Base-by-base conservation (phyloP, 1,284 basidiomycete genomes). In the Naganishia cerealis region DNA sequence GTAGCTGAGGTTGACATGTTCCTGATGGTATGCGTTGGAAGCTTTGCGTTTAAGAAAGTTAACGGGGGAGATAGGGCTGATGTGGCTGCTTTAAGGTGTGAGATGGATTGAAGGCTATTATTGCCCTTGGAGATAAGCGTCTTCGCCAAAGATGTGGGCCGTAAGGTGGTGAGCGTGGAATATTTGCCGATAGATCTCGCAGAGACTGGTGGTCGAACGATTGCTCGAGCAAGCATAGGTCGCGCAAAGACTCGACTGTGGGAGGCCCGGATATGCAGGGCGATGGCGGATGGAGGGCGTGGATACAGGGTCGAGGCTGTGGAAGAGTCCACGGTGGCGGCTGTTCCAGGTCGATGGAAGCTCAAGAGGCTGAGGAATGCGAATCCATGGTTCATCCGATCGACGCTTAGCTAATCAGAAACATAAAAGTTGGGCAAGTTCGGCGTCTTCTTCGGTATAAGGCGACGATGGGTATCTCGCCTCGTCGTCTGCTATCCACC, bases 171-270 rank as follows among this genome's bases (percentile, higher is more conserved):
- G 26, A 54, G 36, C 50, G 61, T 29, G 21, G 61, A 21, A 3
- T n/a, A 18, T 33, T 63, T 63, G 50, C 16, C 29, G 38, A 54
- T n/a, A 24, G 61, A 63, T 63, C 59, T 63, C 59, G 50, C 61
- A 29, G 53, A 54, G 61, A 63, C 61, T 39, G 61, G 48, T 54
- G 61, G 29, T 10, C 61, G 61, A 15, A 7, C 13, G 9, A 63
- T 54, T 18, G 61, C 50, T 63, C 61, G 61, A 40, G 50, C 61
- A 55, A 63, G 61, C 61, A 63, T 63, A 63, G 61, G 42, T 63
- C 54, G 10, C 42, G 21, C 24, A n/a, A 8, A 13, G n/a, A 3
- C 8, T n/a, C n/a, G 16, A n/a, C 16, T 46, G 16, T 50, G 3
- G 46, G 21, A 10, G 46, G 6, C n/a, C 46, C n/a, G 13, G n/a